Percentiles rank a stretch among this genome's conserved stretches.
Evolutionary conservation across 2,329 filamentous ascomycete genomes (phyloP).

Genomic region (Dichotomopilus funicola): DNA sequence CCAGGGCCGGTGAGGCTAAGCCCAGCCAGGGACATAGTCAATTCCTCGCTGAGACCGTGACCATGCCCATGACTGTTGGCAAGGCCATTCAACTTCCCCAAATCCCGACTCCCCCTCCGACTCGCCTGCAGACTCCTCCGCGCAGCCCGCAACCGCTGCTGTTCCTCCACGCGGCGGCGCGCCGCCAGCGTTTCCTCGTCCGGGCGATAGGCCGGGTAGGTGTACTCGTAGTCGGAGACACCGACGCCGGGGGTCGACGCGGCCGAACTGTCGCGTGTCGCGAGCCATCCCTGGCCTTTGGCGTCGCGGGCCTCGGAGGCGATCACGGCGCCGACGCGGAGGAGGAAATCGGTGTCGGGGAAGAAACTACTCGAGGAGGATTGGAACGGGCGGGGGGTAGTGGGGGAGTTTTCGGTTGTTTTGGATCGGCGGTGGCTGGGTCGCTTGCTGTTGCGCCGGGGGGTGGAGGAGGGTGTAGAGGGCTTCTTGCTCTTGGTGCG

Average conservation of each 20-base stretch:
- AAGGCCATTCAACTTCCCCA: background rate
- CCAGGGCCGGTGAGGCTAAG: too few relatives aligned
- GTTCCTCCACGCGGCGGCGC: conserved; percentile 30
- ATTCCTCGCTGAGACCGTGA: too few relatives aligned
- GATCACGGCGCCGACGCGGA: conserved; percentile 56
- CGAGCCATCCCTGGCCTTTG: conserved; percentile 64
- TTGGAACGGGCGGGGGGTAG: conserved; percentile 4
- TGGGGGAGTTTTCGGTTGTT: background rate
- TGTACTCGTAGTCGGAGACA: conserved; percentile 17
- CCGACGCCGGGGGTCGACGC: conserved; percentile 23
- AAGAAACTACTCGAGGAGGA: conserved; percentile 10
- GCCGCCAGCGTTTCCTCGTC: conserved; percentile 43
- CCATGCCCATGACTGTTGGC: background rate
- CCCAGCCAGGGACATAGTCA: too few relatives aligned
- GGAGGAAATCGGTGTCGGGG: conserved; percentile 56
- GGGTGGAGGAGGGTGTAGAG: conserved; percentile 40
- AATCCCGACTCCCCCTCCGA: background rate
- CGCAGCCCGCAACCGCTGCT: background rate
- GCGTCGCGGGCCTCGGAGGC: conserved; percentile 57
- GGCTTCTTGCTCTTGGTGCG: conserved; percentile 59
- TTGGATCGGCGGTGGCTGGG: background rate
- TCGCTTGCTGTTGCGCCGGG: conserved; percentile 5
- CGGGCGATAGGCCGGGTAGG: conserved; percentile 39
- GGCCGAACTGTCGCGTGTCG: conserved; percentile 59
- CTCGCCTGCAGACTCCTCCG: background rate